Percentiles rank a stretch among this genome's conserved stretches.
Evolutionary conservation across 2,329 filamentous ascomycete genomes (phyloP).

Genomic region (Colletotrichum sp.): DNA sequence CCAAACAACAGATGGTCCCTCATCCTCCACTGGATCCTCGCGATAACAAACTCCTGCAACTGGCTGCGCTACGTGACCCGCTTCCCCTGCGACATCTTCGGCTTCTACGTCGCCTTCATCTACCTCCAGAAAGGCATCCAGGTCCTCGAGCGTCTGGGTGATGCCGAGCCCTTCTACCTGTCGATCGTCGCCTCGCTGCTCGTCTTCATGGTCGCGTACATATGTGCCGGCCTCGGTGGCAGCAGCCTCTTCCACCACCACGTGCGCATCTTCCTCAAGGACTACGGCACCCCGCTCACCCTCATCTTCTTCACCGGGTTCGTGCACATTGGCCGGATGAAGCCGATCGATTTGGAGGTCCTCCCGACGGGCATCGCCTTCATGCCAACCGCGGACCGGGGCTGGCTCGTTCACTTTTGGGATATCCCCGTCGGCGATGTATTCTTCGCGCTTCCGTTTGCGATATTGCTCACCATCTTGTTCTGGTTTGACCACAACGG

Average conservation of each 20-base stretch:
- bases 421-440: constrained; percentile 73
- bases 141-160: constrained; percentile 78
- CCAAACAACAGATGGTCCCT: constrained; percentile 70
- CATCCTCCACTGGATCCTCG: constrained; percentile 83
- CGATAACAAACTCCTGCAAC: constrained; percentile 86
- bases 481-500: constrained; percentile 93
- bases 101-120: constrained; percentile 91
- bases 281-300: constrained; percentile 85
- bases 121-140: constrained; percentile 92
- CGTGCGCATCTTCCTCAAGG: constrained; percentile 82
- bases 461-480: constrained; percentile 78
- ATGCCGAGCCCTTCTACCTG: constrained; percentile 73
- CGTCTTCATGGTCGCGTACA: constrained; percentile 78
- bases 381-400: constrained; percentile 73
- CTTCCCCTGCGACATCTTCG: constrained; percentile 93
- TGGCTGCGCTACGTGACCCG: constrained; percentile 87
- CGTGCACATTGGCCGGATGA: constrained; percentile 85
- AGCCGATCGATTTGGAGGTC: constrained; percentile 68
- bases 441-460: constrained; percentile 88
- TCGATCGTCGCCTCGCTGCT: constrained; percentile 78
- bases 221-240: constrained; percentile 73
- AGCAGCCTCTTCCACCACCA: constrained; percentile 77
- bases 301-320: constrained; percentile 91
- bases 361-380: constrained; percentile 81
- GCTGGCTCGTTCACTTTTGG: constrained; percentile 86